Percentiles rank a stretch among this genome's conserved stretches.
Conservation (phyloP, 495 filamentous ascomycete genomes). For the Chlorociboria aeruginascens region DNA sequence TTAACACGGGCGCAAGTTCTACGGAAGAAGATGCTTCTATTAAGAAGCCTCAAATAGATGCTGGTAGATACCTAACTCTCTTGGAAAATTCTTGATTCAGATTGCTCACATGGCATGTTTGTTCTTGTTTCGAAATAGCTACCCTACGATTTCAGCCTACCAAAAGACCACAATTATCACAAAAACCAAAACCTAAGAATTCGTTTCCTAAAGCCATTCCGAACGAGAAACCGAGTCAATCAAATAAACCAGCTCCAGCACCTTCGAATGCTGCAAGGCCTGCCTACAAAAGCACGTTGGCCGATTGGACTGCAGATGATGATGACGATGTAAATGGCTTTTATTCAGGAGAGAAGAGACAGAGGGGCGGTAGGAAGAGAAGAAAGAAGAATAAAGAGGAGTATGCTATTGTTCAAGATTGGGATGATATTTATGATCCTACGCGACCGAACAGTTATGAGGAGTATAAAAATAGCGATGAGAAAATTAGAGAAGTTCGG, state of each 20-base stretch:
- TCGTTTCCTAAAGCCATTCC: conserved; percentile 21
- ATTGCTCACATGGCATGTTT: conserved; percentile 35
- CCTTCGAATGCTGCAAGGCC: conserved; percentile 26
- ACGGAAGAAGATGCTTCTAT: conserved; percentile 39
- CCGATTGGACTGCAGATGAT: conserved; percentile 67
- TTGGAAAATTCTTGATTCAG: conserved; percentile 11
- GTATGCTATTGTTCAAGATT: conserved; percentile 53
- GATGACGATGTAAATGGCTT: conserved; percentile 58
- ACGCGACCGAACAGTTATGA: conserved; percentile 74
- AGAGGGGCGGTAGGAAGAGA: conserved; percentile 74
- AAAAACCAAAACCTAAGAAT: conserved; percentile 57
- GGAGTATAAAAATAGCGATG: conserved; percentile 78
- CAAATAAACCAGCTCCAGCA: conserved; percentile 12
- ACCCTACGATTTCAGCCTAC: conserved; percentile 84
- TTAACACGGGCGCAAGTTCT: conserved; percentile 44
- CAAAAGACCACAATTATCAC: conserved; percentile 59
- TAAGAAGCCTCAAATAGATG: conserved; percentile 61
- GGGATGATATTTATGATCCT: conserved; percentile 91
- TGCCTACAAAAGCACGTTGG: conserved; percentile 51
- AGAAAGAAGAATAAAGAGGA: conserved; percentile 63
- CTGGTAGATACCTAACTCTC: conserved; percentile 43
- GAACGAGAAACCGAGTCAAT: conserved; percentile 18
- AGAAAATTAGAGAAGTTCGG: conserved; percentile 62
- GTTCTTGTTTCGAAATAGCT: conserved; percentile 27
- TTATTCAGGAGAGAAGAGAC: conserved; percentile 50